phyloP scores from a whole-genome alignment of 2,329 filamentous ascomycete genomes.

The Trichoderma polysporum region DNA sequence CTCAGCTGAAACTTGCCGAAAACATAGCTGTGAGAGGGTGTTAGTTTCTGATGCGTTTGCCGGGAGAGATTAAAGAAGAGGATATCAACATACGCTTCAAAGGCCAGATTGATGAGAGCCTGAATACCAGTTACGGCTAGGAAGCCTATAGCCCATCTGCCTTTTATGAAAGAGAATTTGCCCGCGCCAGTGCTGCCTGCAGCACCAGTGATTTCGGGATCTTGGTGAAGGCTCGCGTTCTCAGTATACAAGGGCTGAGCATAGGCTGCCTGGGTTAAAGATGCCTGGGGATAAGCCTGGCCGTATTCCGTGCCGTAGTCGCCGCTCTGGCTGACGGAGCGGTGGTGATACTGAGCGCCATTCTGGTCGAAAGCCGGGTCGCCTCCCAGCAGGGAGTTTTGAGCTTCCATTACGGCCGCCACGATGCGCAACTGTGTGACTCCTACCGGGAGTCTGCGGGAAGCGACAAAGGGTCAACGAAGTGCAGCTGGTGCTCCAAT shows the following conservation, averaged over 20 bases:
- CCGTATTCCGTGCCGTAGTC: slow-evolving; percentile 35
- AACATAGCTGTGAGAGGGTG: slow-evolving; percentile 65
- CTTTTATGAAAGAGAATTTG: slow-evolving; percentile 71
- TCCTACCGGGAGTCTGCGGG: slow-evolving; percentile 39
- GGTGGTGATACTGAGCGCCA: slow-evolving; percentile 28
- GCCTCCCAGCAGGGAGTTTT: slow-evolving; percentile 41
- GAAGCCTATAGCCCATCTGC: slow-evolving; percentile 86
- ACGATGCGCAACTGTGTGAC: slow-evolving; percentile 37
- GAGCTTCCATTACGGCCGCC: slow-evolving; percentile 43
- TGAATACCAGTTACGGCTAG: slow-evolving; percentile 72
- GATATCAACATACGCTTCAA: slow-evolving; percentile 72
- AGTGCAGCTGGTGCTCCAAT: background rate
- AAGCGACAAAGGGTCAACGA: background rate
- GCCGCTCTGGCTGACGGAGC: slow-evolving; percentile 29
- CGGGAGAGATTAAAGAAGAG: background rate
- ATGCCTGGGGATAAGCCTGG: slow-evolving; percentile 36
- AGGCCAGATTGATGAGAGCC: slow-evolving; percentile 73
- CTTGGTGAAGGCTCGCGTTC: slow-evolving; percentile 31
- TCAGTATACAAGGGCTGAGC: slow-evolving; percentile 32
- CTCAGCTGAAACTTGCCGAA: slow-evolving; percentile 81
- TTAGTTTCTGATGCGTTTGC: background rate
- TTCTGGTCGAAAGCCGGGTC: slow-evolving; percentile 41
- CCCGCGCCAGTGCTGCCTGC: slow-evolving; percentile 34
- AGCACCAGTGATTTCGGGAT: slow-evolving; percentile 35
- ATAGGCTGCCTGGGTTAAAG: slow-evolving; percentile 30